These are phyloP conservation scores for Condylostoma magnum DNA, from an alignment of 169 alveolate species.

Conservation along the genomic window DNA sequence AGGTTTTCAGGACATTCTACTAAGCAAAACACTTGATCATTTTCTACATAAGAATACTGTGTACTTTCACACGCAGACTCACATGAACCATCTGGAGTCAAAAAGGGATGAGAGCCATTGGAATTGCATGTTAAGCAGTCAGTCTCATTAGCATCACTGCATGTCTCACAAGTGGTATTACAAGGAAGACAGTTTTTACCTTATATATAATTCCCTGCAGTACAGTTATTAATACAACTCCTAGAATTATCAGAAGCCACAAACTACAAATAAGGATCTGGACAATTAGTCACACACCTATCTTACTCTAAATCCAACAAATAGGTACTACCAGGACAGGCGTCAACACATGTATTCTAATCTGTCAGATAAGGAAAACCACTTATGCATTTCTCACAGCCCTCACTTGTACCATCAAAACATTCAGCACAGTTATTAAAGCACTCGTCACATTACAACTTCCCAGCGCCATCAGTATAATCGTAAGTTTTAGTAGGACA, in stretches of 20 bases:
- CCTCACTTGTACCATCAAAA: not conserved
- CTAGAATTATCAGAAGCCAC: not conserved
- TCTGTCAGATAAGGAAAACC: not conserved
- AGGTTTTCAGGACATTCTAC: not conserved
- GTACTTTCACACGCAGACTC: not conserved
- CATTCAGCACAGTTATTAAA: not conserved
- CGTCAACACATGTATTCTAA: not conserved
- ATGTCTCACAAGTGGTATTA: not conserved
- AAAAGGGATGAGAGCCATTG: not conserved
- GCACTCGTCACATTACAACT: not conserved
- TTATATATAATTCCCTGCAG: not conserved
- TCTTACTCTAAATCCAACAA: not conserved
- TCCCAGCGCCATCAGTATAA: not conserved
- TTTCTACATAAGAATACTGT: not conserved
- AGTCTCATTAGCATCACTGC: not conserved
- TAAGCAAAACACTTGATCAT: not conserved
- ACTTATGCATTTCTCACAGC: not conserved
- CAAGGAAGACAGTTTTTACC: not conserved
- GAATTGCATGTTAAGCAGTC: not conserved
- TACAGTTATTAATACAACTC: not conserved
- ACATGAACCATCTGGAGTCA: not conserved
- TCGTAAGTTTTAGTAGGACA: too few species aligned
- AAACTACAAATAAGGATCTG: not conserved
- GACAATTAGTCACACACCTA: not conserved
- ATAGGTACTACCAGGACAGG: not conserved